Evolutionary conservation across 2,329 filamentous ascomycete genomes (phyloP), one percentile per base, ranked within the genome.

Genomic region (Cytospora leucostoma): DNA sequence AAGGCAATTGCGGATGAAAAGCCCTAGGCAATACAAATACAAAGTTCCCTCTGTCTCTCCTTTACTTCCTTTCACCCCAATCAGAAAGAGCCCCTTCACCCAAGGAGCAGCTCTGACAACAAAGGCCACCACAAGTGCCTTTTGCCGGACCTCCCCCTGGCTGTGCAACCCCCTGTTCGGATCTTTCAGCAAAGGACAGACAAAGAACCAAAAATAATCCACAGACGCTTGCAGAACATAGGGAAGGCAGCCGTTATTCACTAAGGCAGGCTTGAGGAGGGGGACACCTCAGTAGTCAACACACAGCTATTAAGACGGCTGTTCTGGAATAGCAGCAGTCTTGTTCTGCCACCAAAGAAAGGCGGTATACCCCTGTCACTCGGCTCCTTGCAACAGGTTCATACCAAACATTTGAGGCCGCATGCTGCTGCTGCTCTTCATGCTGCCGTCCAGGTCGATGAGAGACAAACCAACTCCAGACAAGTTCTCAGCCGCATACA

Each of bases 161-260:
- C 62, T 52, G 49, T 57, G 61, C 58, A 27, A 63, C 49, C 64
- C 64, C 61, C 58, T 47, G 47, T 59, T 27, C 64, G 44, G 56
- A 63, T 37, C 44, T 47, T 19, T 54, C n/a, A 58, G 61, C 61
- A 61, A 64, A 65, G 61, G 56, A 52, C 57, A 54, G 56, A 67
- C 66, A 68, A 68, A 67, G 65, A 59, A 66, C 53, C 67, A 64
- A 67, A 67, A 65, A 64, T 63, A 62, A 61, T 35, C 50, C 61
- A 50, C 44, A 37, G 58, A 58, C 57, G 49, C 64, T 66, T 64
- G 62, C 57, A 58, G 50, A 27, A 59, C 61, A 61, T 50, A 59
- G 40, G 38, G 33, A 64, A 64, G 54, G 57, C 64, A 61, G 52
- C 54, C 56, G 52, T 59, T 44, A 47, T 47, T 57, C 52, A 64